Base-by-base conservation (phyloP, 805 yeast genomes). In the Cyberlindnera samutprakarnensis region DNA sequence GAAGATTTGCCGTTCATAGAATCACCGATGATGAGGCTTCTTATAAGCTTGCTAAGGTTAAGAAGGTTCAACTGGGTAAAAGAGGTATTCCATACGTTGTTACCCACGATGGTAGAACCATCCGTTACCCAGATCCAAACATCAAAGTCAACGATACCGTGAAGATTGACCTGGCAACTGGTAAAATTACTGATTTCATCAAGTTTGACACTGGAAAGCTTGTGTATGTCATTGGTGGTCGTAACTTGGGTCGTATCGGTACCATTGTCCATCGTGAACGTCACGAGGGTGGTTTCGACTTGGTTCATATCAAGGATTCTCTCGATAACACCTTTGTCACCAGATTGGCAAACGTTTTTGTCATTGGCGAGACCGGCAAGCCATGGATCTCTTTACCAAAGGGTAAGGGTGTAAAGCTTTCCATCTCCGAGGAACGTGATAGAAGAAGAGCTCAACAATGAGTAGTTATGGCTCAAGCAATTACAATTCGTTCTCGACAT, bases 1-100 rank as follows among this genome's bases (percentile, higher is more conserved):
- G 97, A 72, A 88, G 96, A 75, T 90, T 88, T 60, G 92, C 98
- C 61, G 94, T 90, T 60, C 98, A 90, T 94, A 87, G 98, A 75
- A 90, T 90, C 73, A 84, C 96, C 53, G 92, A 86, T 53, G 97
- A 90, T 71, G 98, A 90, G 77, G 96, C 96, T 59, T 66, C 88
- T 54, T 90, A 92, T 92, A 90, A 90, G 75, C 82, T 90, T 64
- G 96, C 85, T 62, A 90, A 88, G 76, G 97, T 90, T 58, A 92
- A 86, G 83, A 86, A 83, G 69, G 96, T 90, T 51, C 95, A 86
- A 74, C 76, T 88, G 64, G 97, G 98, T 70, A 92, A 90, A 83
- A 86, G 78, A 74, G 95, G 95, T 64, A 77, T 90, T 59, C 98
- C 98, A 62, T 90, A 85, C 82, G 81, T 84, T 62, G 97, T 90